Evolutionary conservation across 768 basidiomycete genomes (phyloP).

Genomic region (Hortiboletus campestris): DNA sequence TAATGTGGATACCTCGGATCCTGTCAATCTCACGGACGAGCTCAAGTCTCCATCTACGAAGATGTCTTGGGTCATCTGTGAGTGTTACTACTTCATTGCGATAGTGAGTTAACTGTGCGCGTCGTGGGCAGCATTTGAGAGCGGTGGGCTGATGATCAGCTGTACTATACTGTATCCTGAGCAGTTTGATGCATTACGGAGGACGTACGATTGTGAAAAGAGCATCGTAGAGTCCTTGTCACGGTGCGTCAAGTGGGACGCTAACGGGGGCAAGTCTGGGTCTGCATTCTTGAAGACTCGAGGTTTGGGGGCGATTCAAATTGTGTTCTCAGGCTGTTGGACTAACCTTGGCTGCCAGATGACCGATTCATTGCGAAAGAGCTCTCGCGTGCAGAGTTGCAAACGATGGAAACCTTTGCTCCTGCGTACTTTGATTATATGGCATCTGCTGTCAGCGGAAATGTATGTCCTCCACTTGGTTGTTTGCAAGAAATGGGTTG

Average conservation of each 20-base stretch:
- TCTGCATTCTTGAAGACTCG: conserved; percentile 95
- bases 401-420: conserved; percentile 95
- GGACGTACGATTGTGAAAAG: conserved; percentile 91
- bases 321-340: background rate
- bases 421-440: conserved; percentile 98
- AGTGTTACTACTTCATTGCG: conserved; percentile 26
- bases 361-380: conserved; percentile 99
- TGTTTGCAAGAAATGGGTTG: background rate
- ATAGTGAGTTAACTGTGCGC: conserved; percentile 5
- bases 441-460: conserved; percentile 85
- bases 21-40: conserved; percentile 72
- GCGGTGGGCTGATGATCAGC: conserved; percentile 85
- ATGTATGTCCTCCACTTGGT: conserved; percentile 48
- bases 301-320: conserved; percentile 46
- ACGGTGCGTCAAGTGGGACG: conserved; percentile 94
- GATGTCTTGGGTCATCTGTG: conserved; percentile 79
- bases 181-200: conserved; percentile 91
- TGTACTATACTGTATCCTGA: conserved; percentile 95
- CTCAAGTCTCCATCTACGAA: conserved; percentile 73
- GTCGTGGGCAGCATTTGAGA: conserved; percentile 70
- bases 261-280: conserved; percentile 93
- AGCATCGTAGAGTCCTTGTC: conserved; percentile 93
- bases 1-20: conserved; percentile 69
- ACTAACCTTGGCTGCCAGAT: conserved; percentile 46
- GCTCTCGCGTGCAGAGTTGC: conserved; percentile 84